Base-by-base conservation (phyloP, 1,139 yeast species). In the Wickerhamomyces sp. region DNA sequence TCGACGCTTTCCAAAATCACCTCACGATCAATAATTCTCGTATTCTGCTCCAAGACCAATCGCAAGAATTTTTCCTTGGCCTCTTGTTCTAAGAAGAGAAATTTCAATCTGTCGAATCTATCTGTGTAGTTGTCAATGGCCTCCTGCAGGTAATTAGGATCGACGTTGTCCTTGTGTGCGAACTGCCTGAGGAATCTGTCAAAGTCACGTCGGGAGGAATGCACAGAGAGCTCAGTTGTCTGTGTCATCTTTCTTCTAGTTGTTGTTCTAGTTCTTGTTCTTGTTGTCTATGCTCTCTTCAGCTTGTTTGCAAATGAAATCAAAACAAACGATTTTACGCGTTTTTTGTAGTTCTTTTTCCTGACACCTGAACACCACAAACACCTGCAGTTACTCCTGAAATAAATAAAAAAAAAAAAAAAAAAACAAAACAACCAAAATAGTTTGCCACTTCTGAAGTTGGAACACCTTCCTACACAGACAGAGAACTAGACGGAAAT, bases 21-120 rank as follows among this genome's bases (percentile, higher is more conserved):
- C 22, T 54, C 40, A 26, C 57, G 59, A 20, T 57, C 59, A 4
- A 56, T 52, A 19, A 51, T 44, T 24, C 51, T 42, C 6, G 59
- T 58, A 27, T 58, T 60, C 22, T 64, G 68, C 10, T 58, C 56
- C 6, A 66, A 50, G 6, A 68, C 49, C 9, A 59, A 49, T 13
- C 75, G 49, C 29, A 79, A 58, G 51, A 79, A 79, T 57, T 74
- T 68, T 42, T 78, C 83, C 45, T 82, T 68, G 2, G 85, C 70
- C 47, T 78, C 87, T 47, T 78, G 83, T 49, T 80, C 88, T 32
- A 78, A 55, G 50, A 77, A 79, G 31, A 76, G 68, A 41, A 78
- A 75, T 49, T 78, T 77, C 30, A 78, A 58, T 36, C 76, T 65
- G 15, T 70, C 65, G 42, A 72, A 71, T 22, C 66, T 29, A 15